phyloP scores from a whole-genome alignment of 805 yeast genomes.

The Sugiyamaella floridensis region DNA sequence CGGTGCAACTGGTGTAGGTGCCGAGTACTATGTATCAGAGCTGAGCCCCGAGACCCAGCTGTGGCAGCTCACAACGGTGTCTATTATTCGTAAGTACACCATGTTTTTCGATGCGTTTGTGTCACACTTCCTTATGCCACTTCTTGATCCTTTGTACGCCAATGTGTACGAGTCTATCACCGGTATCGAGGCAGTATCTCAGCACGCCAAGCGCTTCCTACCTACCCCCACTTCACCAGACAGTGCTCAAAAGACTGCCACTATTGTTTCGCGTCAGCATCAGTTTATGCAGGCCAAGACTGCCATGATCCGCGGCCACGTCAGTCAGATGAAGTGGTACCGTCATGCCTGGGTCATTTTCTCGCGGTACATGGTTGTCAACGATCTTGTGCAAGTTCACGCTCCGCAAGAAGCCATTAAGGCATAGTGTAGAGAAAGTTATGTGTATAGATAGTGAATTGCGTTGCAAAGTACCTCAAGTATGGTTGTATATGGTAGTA shows the following conservation, averaged over 20 bases:
- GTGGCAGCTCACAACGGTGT: slow-evolving; percentile 29
- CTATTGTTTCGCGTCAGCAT: slow-evolving; percentile 15
- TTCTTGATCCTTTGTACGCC: background rate
- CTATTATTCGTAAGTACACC: slow-evolving; percentile 33
- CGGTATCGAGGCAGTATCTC: background rate
- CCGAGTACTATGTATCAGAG: slow-evolving; percentile 3
- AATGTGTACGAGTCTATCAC: background rate
- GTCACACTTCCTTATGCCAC: slow-evolving; percentile 18
- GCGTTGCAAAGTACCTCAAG: no score
- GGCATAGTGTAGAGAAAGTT: no score
- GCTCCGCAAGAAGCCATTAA: background rate
- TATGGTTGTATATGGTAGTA: no score
- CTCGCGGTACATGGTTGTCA: slow-evolving; percentile 70
- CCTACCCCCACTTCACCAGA: slow-evolving; percentile 9
- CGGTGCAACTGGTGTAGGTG: slow-evolving; percentile 29
- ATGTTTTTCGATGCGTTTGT: slow-evolving; percentile 29
- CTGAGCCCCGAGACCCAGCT: slow-evolving; percentile 16
- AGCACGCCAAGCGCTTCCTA: background rate
- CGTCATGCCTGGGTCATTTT: slow-evolving; percentile 79
- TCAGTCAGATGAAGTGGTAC: slow-evolving; percentile 92
- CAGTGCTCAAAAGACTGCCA: slow-evolving; percentile 9
- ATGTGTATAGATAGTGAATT: no score
- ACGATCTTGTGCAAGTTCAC: slow-evolving; percentile 38
- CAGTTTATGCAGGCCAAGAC: slow-evolving; percentile 38
- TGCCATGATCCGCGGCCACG: slow-evolving; percentile 78